Evolutionary conservation across 2,329 filamentous ascomycete genomes (phyloP).

Genomic region (Pyricularia sp.): DNA sequence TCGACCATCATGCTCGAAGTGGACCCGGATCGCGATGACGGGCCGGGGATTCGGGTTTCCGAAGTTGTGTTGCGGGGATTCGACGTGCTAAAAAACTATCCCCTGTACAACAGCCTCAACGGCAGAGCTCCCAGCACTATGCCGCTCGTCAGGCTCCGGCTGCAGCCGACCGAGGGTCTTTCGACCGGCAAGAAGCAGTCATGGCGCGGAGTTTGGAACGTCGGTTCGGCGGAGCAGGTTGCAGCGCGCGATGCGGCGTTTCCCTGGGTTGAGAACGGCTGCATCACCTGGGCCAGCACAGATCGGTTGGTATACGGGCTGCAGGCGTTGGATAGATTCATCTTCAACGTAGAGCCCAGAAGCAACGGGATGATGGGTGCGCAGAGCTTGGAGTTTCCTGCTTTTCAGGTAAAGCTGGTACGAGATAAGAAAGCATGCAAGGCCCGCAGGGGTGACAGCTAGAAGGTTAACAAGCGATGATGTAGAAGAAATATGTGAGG

Average conservation of each 20-base stretch:
- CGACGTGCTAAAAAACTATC: constrained; percentile 25
- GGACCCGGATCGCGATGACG: constrained; percentile 14
- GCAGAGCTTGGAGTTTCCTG: constrained; percentile 1
- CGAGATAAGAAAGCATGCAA: neutral
- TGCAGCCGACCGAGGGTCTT: constrained; percentile 1
- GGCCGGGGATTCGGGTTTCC: constrained; percentile 15
- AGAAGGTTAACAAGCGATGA: neutral
- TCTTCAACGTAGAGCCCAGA: neutral
- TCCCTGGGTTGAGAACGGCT: constrained; percentile 4
- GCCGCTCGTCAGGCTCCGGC: constrained; percentile 2
- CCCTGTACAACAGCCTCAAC: neutral
- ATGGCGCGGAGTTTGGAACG: constrained; percentile 3
- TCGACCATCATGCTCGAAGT: constrained; percentile 27
- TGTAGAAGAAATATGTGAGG: too few relatives aligned
- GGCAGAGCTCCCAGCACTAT: neutral
- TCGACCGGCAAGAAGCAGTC: neutral
- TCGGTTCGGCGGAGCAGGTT: neutral
- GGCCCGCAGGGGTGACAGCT: neutral
- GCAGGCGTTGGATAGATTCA: constrained; percentile 1
- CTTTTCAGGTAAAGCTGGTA: constrained; percentile 4
- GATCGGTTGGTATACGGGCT: constrained; percentile 4
- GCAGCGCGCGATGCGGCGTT: neutral
- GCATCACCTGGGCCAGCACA: constrained; percentile 2
- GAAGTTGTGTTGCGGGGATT: constrained; percentile 31
- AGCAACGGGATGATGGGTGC: neutral